phyloP scores from a whole-genome alignment of 2,329 filamentous ascomycete genomes.

The Onygena corvina region DNA sequence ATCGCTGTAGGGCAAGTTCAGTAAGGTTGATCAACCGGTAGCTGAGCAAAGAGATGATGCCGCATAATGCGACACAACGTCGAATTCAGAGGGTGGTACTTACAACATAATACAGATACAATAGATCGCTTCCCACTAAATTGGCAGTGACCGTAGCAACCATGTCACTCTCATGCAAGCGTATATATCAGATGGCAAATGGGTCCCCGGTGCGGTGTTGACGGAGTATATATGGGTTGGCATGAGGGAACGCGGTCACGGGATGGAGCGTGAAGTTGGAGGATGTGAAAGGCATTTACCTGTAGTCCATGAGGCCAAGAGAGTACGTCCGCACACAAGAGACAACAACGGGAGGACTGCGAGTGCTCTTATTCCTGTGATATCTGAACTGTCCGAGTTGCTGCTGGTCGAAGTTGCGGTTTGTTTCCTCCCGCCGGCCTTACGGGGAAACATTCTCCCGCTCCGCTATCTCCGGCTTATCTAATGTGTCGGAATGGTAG shows the following conservation, averaged over 20 bases:
- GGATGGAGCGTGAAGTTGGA: too few relatives aligned
- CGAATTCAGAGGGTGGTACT: background rate
- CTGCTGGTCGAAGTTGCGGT: too few relatives aligned
- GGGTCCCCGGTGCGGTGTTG: background rate
- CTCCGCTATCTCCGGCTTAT: too few relatives aligned
- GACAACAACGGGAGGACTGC: too few relatives aligned
- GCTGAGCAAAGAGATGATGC: background rate
- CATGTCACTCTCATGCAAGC: background rate
- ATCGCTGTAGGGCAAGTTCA: conserved; percentile 4
- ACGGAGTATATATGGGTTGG: background rate
- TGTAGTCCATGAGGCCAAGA: background rate
- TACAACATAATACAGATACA: conserved; percentile 2
- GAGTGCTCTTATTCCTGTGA: too few relatives aligned
- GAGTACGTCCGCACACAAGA: too few relatives aligned
- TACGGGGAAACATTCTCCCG: too few relatives aligned
- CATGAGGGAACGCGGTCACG: background rate
- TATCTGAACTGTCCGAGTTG: too few relatives aligned
- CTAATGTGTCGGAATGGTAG: too few relatives aligned
- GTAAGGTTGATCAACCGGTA: background rate
- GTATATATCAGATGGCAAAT: background rate
- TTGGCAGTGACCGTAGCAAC: background rate
- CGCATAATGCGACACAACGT: background rate
- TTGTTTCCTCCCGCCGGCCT: too few relatives aligned
- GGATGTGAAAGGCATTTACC: background rate
- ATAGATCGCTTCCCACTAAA: background rate